A percentile compares a stretch with the other conserved stretches of the same genome.
phyloP scores from a whole-genome alignment of 257 asterid genomes.

The Plantago ovata region DNA sequence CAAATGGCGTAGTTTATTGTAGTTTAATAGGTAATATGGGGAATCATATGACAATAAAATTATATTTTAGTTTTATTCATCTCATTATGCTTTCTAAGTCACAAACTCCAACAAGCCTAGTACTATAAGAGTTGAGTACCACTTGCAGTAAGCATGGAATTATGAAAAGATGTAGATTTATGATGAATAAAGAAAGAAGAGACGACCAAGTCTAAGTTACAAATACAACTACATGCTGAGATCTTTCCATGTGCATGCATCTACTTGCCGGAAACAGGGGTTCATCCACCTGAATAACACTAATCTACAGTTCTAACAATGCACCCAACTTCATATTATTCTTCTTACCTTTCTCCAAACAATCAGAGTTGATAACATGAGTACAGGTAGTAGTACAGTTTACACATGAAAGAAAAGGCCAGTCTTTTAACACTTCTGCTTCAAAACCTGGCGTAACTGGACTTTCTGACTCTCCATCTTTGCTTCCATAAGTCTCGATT shows the following conservation, averaged over 20 bases:
- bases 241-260: background rate
- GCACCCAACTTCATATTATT: background rate
- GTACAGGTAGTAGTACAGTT: background rate
- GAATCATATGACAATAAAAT: background rate
- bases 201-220: background rate
- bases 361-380: background rate
- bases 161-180: too few relatives aligned
- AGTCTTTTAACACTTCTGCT: slow-evolving; percentile 46
- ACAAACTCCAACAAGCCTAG: too few relatives aligned
- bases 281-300: background rate
- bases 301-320: slow-evolving; percentile 13
- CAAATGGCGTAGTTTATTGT: too few relatives aligned
- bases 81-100: too few relatives aligned
- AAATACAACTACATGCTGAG: background rate
- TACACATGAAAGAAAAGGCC: background rate
- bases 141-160: too few relatives aligned
- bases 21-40: too few relatives aligned
- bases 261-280: slow-evolving; percentile 4
- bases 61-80: background rate
- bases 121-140: too few relatives aligned
- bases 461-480: slow-evolving; percentile 80
- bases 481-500: slow-evolving; percentile 73
- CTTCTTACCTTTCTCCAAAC: slow-evolving; percentile 2
- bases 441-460: slow-evolving; percentile 87
- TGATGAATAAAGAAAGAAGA: too few relatives aligned